phyloP scores from a whole-genome alignment of 305 asterid genomes.

The Fraxinus ornus region DNA sequence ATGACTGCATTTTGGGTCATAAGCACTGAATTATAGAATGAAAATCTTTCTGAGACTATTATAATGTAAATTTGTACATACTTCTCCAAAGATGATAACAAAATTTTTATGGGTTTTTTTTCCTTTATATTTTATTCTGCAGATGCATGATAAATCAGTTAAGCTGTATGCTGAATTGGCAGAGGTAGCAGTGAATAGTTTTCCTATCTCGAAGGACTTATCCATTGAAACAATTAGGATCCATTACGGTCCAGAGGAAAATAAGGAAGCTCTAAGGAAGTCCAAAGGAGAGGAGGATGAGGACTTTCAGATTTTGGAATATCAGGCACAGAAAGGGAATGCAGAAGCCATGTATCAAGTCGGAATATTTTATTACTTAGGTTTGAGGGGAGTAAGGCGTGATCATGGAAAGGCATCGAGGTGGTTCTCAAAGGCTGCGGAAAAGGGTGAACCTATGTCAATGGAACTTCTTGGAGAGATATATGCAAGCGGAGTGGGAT shows the following conservation, averaged over 20 bases:
- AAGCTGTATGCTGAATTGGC: constrained; percentile 87
- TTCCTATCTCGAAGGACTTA: constrained; percentile 85
- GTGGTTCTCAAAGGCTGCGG: constrained; percentile 90
- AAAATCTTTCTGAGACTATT: neutral
- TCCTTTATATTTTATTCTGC: constrained; percentile 17
- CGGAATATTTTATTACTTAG: constrained; percentile 87
- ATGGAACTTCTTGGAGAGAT: constrained; percentile 99
- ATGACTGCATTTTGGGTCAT: neutral
- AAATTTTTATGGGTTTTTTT: neutral
- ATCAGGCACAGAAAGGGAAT: constrained; percentile 93
- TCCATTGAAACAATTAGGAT: constrained; percentile 91
- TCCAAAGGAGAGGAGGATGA: constrained; percentile 97
- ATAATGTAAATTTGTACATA: neutral
- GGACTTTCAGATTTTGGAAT: constrained; percentile 93
- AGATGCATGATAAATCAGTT: constrained; percentile 94
- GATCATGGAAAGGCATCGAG: constrained; percentile 80
- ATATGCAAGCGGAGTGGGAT: constrained; percentile 93
- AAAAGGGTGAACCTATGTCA: constrained; percentile 87
- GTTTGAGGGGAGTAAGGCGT: constrained; percentile 89
- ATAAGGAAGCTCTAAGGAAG: constrained; percentile 86
- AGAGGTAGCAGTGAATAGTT: constrained; percentile 86
- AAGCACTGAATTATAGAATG: neutral
- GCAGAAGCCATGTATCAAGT: constrained; percentile 93
- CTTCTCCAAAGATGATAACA: neutral
- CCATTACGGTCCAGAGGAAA: constrained; percentile 92